These are phyloP conservation scores for Sporothrix phasma DNA, from an alignment of 2,329 filamentous ascomycete species.

Conservation along the genomic window DNA sequence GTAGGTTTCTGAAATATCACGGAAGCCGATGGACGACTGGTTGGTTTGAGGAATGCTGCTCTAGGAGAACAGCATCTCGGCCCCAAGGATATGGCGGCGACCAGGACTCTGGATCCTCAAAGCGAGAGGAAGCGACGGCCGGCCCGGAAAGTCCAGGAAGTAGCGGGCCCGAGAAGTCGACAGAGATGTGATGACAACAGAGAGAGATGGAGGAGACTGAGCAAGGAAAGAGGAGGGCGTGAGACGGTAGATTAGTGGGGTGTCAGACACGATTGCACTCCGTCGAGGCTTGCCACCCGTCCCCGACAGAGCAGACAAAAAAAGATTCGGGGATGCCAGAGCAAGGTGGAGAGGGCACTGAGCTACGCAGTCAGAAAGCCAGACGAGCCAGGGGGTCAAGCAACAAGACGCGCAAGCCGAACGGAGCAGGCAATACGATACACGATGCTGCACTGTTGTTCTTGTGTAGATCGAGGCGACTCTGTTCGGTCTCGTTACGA, in stretches of 20 bases:
- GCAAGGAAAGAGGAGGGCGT: background rate
- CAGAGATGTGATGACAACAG: background rate
- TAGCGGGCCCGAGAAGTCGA: background rate
- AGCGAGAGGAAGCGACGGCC: background rate
- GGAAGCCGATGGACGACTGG: background rate
- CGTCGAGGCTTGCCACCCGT: background rate
- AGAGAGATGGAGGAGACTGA: too few species aligned
- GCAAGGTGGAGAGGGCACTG: background rate
- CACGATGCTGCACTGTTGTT: background rate
- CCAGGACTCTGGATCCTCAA: background rate
- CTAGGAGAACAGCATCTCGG: background rate
- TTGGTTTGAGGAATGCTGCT: background rate
- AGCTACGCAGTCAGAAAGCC: background rate
- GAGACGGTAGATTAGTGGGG: conserved; percentile 3
- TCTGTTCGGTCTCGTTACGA: conserved; percentile 4
- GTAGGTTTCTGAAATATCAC: background rate
- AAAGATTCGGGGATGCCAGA: background rate
- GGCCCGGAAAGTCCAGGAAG: background rate
- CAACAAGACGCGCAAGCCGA: too few species aligned
- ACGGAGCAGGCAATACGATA: background rate
- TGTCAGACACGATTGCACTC: background rate
- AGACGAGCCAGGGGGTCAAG: background rate
- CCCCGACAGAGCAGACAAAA: background rate
- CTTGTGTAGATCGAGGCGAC: conserved; percentile 4
- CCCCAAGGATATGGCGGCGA: background rate